These are phyloP conservation scores for Cryptococcus sp. DNA, from an alignment of 1,284 basidiomycete species.

Conservation along the genomic window DNA sequence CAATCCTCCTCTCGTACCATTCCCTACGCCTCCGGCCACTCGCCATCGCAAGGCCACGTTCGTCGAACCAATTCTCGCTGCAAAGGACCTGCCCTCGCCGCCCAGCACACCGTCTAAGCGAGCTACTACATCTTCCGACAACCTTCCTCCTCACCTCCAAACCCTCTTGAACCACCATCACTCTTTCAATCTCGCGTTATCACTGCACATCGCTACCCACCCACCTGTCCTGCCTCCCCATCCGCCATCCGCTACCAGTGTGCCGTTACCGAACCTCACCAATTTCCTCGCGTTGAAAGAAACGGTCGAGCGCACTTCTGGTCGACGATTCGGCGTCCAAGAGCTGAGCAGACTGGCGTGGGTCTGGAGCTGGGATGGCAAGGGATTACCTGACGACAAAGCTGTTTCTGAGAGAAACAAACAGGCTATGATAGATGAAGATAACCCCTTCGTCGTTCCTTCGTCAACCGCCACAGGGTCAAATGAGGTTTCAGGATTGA, in stretches of 20 bases:
- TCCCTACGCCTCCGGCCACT: conserved; percentile 43
- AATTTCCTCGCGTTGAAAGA: conserved; percentile 45
- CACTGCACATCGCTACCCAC: conserved; percentile 50
- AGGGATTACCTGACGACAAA: conserved; percentile 29
- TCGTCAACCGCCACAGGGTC: conserved; percentile 6
- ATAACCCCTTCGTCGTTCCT: conserved; percentile 38
- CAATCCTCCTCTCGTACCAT: conserved; percentile 41
- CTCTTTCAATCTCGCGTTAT: conserved; percentile 51
- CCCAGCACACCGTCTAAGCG: conserved; percentile 4
- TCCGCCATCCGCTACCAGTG: conserved; percentile 28
- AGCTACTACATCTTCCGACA: not conserved
- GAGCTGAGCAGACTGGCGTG: conserved; percentile 52
- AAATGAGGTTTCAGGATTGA: conserved; percentile 26
- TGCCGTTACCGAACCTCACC: conserved; percentile 48
- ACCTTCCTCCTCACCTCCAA: conserved; percentile 47
- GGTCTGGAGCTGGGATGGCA: conserved; percentile 53
- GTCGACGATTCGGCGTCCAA: conserved; percentile 43
- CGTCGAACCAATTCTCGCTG: conserved; percentile 6
- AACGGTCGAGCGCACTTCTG: conserved; percentile 48
- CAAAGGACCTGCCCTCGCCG: conserved; percentile 7
- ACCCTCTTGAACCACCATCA: conserved; percentile 48
- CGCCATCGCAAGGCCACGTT: conserved; percentile 21
- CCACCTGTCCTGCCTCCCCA: conserved; percentile 52
- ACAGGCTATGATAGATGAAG: conserved; percentile 23
- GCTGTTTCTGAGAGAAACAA: conserved; percentile 20